Percentiles rank a stretch among this genome's conserved stretches.
These are phyloP conservation scores for Rhizoclosmatium globosum DNA, from an alignment of 192 early-diverging fungal species.

Conservation along the genomic window DNA sequence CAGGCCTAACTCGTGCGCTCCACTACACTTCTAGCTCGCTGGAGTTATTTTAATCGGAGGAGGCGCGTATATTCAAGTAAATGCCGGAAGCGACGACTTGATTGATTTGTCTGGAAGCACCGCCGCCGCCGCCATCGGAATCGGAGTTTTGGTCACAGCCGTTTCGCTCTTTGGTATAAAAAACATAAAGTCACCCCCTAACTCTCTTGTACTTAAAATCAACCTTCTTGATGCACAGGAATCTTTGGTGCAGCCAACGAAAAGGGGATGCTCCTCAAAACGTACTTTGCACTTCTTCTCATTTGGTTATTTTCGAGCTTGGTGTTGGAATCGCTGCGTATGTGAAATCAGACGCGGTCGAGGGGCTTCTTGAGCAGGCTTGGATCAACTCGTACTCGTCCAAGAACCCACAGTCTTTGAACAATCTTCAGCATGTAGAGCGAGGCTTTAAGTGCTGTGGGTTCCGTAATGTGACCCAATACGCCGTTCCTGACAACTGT, in stretches of 20 bases:
- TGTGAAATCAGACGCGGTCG: slow-evolving; percentile 59
- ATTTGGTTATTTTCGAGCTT: slow-evolving; percentile 61
- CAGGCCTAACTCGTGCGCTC: neutral
- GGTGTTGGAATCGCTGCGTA: slow-evolving; percentile 62
- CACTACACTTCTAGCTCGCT: slow-evolving; percentile 48
- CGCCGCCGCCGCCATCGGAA: slow-evolving; percentile 57
- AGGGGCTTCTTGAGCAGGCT: slow-evolving; percentile 70
- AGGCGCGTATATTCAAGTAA: slow-evolving; percentile 56
- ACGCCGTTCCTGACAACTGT: slow-evolving; percentile 50
- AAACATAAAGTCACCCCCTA: neutral
- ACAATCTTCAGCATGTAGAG: slow-evolving; percentile 34
- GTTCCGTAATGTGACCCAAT: slow-evolving; percentile 38
- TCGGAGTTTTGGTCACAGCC: slow-evolving; percentile 59
- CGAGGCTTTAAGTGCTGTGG: slow-evolving; percentile 59
- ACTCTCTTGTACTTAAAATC: too few species aligned
- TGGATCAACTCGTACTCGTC: slow-evolving; percentile 71
- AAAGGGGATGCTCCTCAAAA: slow-evolving; percentile 68
- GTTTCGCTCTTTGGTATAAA: slow-evolving; percentile 62
- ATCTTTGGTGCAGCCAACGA: slow-evolving; percentile 69
- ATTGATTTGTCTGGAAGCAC: slow-evolving; percentile 48
- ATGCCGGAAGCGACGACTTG: slow-evolving; percentile 40
- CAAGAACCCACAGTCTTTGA: neutral
- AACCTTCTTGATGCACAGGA: neutral
- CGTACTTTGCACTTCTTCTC: slow-evolving; percentile 63
- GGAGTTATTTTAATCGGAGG: slow-evolving; percentile 63